Conservation (phyloP, 768 basidiomycete genomes). For the Mycena indigotica region DNA sequence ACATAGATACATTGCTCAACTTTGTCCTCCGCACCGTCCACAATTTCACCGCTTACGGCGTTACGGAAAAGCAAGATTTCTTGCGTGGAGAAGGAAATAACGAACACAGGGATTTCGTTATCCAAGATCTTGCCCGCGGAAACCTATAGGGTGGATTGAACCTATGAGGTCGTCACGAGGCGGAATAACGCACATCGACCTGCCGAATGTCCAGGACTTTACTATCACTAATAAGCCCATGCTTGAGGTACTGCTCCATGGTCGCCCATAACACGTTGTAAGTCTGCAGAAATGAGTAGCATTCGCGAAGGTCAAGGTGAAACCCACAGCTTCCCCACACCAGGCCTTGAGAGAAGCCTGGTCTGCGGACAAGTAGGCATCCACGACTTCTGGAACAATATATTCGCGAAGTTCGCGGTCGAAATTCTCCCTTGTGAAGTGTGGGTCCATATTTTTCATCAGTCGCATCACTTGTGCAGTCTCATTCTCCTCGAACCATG, state of each 20-base stretch:
- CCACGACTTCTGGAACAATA: constrained; percentile 96
- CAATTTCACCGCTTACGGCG: constrained; percentile 82
- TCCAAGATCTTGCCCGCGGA: constrained; percentile 88
- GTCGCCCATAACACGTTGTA: constrained; percentile 99
- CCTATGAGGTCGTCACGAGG: no score
- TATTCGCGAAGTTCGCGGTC: constrained; percentile 92
- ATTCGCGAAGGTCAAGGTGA: neutral
- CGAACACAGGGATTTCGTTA: constrained; percentile 85
- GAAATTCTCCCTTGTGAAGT: constrained; percentile 83
- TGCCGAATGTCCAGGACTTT: constrained; percentile 96
- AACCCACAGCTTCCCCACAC: constrained; percentile 92
- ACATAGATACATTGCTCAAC: constrained; percentile 95
- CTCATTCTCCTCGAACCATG: constrained; percentile 97
- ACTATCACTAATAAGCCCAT: constrained; percentile 90
- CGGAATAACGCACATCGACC: constrained; percentile 83
- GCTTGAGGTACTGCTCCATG: constrained; percentile 89
- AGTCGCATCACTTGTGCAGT: constrained; percentile 90
- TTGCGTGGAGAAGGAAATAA: constrained; percentile 91
- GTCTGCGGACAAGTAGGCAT: constrained; percentile 92
- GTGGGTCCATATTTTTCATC: constrained; percentile 87
- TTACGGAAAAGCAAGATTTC: constrained; percentile 92
- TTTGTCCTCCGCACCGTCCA: constrained; percentile 83
- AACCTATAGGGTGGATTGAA: constrained; percentile 48
- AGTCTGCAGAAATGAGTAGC: constrained; percentile 54
- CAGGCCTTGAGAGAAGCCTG: constrained; percentile 81